Evolutionary conservation across 2,329 filamentous ascomycete genomes (phyloP).

Genomic region (Colletotrichum musicola): DNA sequence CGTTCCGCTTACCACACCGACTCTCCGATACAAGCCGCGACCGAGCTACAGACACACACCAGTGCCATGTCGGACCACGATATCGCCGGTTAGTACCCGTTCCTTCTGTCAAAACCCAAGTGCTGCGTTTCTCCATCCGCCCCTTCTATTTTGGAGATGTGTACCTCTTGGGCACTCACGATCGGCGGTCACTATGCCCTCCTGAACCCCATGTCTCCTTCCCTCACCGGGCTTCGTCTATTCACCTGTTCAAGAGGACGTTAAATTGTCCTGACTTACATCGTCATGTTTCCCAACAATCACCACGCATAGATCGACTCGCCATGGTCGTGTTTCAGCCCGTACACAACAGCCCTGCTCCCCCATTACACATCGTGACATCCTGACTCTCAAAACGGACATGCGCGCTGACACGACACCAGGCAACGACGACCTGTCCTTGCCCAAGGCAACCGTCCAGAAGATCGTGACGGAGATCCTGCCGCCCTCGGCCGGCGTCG

Average conservation of each 20-base stretch:
- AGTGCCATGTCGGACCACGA: constrained; percentile 74
- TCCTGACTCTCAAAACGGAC: not conserved
- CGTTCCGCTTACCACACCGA: constrained; percentile 7
- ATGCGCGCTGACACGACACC: constrained; percentile 48
- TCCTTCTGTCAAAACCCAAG: too few species aligned
- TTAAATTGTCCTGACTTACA: not conserved
- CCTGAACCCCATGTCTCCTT: not conserved
- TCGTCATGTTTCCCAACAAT: not conserved
- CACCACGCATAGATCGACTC: not conserved
- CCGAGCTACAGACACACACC: not conserved
- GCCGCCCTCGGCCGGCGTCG: constrained; percentile 78
- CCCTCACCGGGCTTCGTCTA: not conserved
- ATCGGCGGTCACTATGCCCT: too few species aligned
- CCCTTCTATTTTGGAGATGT: not conserved
- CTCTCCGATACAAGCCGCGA: constrained; percentile 16
- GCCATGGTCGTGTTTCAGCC: not conserved
- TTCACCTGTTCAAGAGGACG: not conserved
- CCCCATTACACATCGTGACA: not conserved
- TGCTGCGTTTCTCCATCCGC: not conserved
- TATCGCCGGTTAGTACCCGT: constrained; percentile 64
- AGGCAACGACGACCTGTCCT: constrained; percentile 74
- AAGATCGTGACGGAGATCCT: constrained; percentile 96
- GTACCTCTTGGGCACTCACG: not conserved
- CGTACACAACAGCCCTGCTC: not conserved
- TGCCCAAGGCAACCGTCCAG: constrained; percentile 78